These are phyloP conservation scores for Conringia planisiliqua DNA, from an alignment of 345 rosid species.

Conservation along the genomic window DNA sequence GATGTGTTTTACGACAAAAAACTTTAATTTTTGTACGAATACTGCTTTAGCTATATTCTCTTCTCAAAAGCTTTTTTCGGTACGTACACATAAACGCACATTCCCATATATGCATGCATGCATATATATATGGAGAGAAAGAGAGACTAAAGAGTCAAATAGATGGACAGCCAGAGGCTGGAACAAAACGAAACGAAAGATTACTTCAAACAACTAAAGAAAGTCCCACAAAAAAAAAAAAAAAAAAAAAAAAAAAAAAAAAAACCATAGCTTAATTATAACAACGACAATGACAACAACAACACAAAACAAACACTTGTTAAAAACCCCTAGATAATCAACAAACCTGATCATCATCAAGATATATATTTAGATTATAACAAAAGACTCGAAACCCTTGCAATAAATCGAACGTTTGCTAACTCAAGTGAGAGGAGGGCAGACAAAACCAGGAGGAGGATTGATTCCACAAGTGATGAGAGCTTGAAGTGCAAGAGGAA, in stretches of 20 bases:
- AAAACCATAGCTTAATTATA: constrained; percentile 12
- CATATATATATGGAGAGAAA: not conserved
- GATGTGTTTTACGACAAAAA: not conserved
- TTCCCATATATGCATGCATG: constrained; percentile 9
- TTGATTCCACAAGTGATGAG: constrained; percentile 70
- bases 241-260: constrained; percentile 10
- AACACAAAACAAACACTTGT: not conserved
- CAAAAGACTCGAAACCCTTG: constrained; percentile 9
- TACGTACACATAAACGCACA: constrained; percentile 5
- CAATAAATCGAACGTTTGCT: not conserved
- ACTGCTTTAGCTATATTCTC: not conserved
- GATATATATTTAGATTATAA: constrained; percentile 4
- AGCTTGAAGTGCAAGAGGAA: constrained; percentile 76
- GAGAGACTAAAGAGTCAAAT: not conserved
- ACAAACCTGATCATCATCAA: constrained; percentile 7
- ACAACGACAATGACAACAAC: not conserved
- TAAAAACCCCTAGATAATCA: constrained; percentile 5
- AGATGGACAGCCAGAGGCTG: constrained; percentile 9
- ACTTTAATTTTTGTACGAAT: not conserved
- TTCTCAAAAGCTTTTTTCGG: not conserved
- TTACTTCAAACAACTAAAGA: constrained; percentile 1
- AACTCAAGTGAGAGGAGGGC: constrained; percentile 47
- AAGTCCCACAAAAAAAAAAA: constrained; percentile 13
- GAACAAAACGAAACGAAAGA: constrained; percentile 6
- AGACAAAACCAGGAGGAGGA: constrained; percentile 69